Conservation (phyloP, 345 rosid genomes). For the Alliaria petiolata region DNA sequence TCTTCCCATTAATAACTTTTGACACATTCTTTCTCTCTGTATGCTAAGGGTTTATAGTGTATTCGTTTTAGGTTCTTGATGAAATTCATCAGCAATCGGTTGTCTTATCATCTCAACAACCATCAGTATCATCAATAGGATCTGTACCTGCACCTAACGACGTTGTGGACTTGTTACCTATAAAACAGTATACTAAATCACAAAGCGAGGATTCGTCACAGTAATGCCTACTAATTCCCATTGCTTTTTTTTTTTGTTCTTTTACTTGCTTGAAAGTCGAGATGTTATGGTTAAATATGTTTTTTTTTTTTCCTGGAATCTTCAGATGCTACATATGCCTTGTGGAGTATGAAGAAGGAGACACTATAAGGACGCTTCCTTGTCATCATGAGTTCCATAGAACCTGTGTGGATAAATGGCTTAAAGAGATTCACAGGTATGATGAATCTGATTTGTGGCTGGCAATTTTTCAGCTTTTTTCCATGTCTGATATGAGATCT, state of each 20-base stretch:
- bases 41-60: slow-evolving; percentile 32
- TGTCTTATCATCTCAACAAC: slow-evolving; percentile 82
- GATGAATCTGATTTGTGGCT: slow-evolving; percentile 1
- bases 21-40: background rate
- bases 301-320: background rate
- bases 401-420: slow-evolving; percentile 92
- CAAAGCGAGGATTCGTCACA: slow-evolving; percentile 74
- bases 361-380: slow-evolving; percentile 75
- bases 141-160: slow-evolving; percentile 93
- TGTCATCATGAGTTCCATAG: slow-evolving; percentile 89
- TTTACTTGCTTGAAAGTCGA: background rate
- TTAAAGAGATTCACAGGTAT: slow-evolving; percentile 96
- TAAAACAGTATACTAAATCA: slow-evolving; percentile 50
- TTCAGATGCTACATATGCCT: slow-evolving; percentile 95
- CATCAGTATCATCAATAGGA: slow-evolving; percentile 84
- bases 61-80: slow-evolving; percentile 77
- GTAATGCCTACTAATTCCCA: slow-evolving; percentile 38
- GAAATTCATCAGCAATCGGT: slow-evolving; percentile 98
- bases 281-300: background rate
- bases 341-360: slow-evolving; percentile 94
- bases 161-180: slow-evolving; percentile 82
- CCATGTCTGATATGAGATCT: slow-evolving; percentile 1
- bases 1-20: background rate
- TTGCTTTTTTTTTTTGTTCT: background rate
- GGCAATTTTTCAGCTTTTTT: background rate